Evolutionary conservation across 2,329 filamentous ascomycete species (phyloP).

Genomic region (Aspergillus sojae): DNA sequence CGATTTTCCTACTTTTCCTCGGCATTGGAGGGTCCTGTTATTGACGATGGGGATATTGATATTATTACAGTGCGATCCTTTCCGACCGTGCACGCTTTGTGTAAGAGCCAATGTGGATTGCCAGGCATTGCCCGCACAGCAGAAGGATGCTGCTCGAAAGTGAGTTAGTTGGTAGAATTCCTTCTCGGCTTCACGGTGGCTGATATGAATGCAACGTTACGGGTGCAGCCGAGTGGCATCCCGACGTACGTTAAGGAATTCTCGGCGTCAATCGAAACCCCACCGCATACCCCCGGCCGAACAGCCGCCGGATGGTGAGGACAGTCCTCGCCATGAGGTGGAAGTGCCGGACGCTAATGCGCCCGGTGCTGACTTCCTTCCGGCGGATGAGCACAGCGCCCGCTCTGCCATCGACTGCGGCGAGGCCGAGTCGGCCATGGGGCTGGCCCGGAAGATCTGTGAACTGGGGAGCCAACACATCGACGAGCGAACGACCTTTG

Average conservation of each 20-base stretch:
- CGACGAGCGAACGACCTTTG: constrained; percentile 35
- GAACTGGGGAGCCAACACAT: constrained; percentile 30
- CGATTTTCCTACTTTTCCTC: not conserved
- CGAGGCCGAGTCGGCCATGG: constrained; percentile 40
- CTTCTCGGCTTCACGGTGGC: not conserved
- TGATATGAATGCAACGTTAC: not conserved
- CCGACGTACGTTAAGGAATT: not conserved
- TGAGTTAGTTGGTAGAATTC: constrained; percentile 6
- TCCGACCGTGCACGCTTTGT: constrained; percentile 38
- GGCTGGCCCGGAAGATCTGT: constrained; percentile 37
- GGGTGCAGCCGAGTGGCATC: not conserved
- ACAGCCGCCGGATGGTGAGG: not conserved
- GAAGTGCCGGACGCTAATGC: not conserved
- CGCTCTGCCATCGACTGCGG: constrained; percentile 22
- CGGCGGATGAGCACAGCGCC: constrained; percentile 1
- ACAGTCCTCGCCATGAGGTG: not conserved
- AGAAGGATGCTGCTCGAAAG: constrained; percentile 13
- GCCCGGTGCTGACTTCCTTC: not conserved
- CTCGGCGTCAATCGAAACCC: not conserved
- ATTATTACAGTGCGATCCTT: constrained; percentile 33
- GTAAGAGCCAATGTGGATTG: constrained; percentile 31
- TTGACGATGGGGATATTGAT: not conserved
- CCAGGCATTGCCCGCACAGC: constrained; percentile 13
- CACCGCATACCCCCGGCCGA: not conserved
- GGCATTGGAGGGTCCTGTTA: not conserved